A percentile compares a stretch with the other conserved stretches of the same genome.
Evolutionary conservation across 2,329 filamentous ascomycete species (phyloP).

Genomic region (Ophiosphaerella herpotricha): DNA sequence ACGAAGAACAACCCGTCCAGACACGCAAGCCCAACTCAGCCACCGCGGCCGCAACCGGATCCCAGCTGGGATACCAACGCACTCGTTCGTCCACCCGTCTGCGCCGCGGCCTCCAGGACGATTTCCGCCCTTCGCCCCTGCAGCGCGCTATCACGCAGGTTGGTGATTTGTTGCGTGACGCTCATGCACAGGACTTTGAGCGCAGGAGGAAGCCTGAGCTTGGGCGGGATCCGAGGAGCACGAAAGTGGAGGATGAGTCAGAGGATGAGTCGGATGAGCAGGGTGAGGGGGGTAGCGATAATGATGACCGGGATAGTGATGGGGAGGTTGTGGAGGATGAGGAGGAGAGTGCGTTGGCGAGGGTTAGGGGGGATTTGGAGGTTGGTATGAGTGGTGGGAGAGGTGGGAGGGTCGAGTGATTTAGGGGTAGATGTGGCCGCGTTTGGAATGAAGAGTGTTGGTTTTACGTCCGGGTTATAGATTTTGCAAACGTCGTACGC

Average conservation of each 20-base stretch:
- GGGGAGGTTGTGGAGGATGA: conserved; percentile 12
- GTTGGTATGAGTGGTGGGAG: conserved; percentile 10
- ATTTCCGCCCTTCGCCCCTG: conserved; percentile 38
- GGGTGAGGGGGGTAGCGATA: conserved; percentile 33
- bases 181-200: conserved; percentile 91
- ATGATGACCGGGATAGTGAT: conserved; percentile 21
- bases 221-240: conserved; percentile 35
- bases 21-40: conserved; percentile 18
- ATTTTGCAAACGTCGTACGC: too few species aligned
- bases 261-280: conserved; percentile 31
- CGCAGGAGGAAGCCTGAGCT: conserved; percentile 66
- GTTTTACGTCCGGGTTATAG: too few species aligned
- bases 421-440: too few species aligned
- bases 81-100: conserved; percentile 18
- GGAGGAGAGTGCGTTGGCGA: conserved; percentile 14
- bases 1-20: conserved; percentile 39
- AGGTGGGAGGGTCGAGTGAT: too few species aligned
- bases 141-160: conserved; percentile 56
- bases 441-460: too few species aligned
- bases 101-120: conserved; percentile 25
- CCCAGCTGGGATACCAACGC: conserved; percentile 11
- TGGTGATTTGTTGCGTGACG: conserved; percentile 74
- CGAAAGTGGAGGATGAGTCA: conserved; percentile 33
- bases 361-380: conserved; percentile 18
- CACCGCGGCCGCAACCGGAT: background rate